These are phyloP conservation scores for Tolypocladium cylindrosporum DNA, from an alignment of 2,329 filamentous ascomycete species.

Conservation along the genomic window DNA sequence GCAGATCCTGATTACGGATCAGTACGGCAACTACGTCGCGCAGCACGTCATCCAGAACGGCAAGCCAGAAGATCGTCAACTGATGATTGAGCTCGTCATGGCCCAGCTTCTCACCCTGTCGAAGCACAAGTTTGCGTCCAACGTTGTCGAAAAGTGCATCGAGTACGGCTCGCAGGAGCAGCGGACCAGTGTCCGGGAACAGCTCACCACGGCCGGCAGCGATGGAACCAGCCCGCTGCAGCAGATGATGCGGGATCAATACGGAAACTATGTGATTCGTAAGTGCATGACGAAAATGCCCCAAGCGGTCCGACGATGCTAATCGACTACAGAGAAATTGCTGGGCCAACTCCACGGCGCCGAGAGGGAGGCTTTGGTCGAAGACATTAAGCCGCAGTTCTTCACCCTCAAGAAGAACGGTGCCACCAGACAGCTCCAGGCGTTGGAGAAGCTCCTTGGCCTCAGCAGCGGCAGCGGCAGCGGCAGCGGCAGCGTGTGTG, in stretches of 20 bases:
- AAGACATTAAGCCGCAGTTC: conserved; percentile 54
- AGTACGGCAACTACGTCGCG: conserved; percentile 93
- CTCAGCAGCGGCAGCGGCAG: conserved; percentile 6
- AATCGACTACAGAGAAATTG: conserved; percentile 59
- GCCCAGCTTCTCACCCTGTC: conserved; percentile 64
- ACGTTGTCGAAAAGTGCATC: conserved; percentile 93
- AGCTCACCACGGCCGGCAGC: conserved; percentile 48
- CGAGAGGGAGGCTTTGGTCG: conserved; percentile 50
- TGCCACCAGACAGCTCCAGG: conserved; percentile 48
- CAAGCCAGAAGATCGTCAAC: conserved; percentile 57
- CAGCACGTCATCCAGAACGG: conserved; percentile 85
- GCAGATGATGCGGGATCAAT: conserved; percentile 78
- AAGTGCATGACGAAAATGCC: conserved; percentile 29
- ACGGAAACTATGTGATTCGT: conserved; percentile 95
- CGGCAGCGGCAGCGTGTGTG: conserved; percentile 9
- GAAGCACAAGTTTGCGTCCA: conserved; percentile 94
- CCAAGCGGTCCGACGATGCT: conserved; percentile 10
- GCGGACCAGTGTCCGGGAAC: conserved; percentile 56
- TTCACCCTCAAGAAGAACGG: conserved; percentile 52
- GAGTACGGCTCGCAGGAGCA: conserved; percentile 60
- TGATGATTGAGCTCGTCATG: conserved; percentile 66
- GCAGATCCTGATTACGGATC: conserved; percentile 65
- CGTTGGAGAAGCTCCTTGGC: conserved; percentile 23
- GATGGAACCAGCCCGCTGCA: conserved; percentile 63
- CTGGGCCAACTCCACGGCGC: conserved; percentile 50